Conservation (phyloP, 1,284 basidiomycete species). For the Cutaneotrichosporon arboriforme region DNA sequence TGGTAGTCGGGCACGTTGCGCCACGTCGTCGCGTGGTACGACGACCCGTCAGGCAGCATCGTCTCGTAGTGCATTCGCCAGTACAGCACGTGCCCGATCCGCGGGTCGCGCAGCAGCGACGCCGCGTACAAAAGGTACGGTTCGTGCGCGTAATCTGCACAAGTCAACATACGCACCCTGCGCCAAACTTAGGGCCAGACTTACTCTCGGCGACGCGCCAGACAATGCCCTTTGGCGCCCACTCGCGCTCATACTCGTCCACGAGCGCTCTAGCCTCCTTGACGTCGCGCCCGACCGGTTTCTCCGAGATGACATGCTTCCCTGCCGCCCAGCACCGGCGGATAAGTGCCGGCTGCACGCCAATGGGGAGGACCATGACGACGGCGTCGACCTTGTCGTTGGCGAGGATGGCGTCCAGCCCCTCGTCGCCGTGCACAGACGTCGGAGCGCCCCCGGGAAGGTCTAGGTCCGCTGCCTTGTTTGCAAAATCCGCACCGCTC, state of each 20-base stretch:
- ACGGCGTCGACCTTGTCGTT: constrained; percentile 65
- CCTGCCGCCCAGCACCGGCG: constrained; percentile 56
- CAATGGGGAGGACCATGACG: constrained; percentile 71
- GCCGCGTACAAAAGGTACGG: constrained; percentile 56
- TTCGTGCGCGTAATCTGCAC: constrained; percentile 66
- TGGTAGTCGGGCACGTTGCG: constrained; percentile 77
- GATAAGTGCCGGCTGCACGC: constrained; percentile 63
- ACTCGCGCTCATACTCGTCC: constrained; percentile 58
- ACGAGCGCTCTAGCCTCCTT: constrained; percentile 60
- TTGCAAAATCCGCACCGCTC: constrained; percentile 54
- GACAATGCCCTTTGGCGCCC: constrained; percentile 63
- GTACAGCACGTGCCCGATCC: constrained; percentile 52
- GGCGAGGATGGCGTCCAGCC: constrained; percentile 60
- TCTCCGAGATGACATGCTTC: constrained; percentile 74
- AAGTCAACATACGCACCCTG: no score
- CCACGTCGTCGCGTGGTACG: constrained; percentile 77
- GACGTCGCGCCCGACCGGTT: constrained; percentile 72
- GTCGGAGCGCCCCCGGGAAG: constrained; percentile 28
- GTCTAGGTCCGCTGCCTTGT: constrained; percentile 37
- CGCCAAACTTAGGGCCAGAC: constrained; percentile 8
- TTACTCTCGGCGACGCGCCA: constrained; percentile 77
- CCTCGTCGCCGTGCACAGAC: constrained; percentile 55
- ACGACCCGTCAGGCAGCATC: constrained; percentile 58
- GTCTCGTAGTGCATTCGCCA: constrained; percentile 51
- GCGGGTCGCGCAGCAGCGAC: constrained; percentile 56